phyloP scores from a whole-genome alignment of 441 rosid species.

The Sinapis alba region DNA sequence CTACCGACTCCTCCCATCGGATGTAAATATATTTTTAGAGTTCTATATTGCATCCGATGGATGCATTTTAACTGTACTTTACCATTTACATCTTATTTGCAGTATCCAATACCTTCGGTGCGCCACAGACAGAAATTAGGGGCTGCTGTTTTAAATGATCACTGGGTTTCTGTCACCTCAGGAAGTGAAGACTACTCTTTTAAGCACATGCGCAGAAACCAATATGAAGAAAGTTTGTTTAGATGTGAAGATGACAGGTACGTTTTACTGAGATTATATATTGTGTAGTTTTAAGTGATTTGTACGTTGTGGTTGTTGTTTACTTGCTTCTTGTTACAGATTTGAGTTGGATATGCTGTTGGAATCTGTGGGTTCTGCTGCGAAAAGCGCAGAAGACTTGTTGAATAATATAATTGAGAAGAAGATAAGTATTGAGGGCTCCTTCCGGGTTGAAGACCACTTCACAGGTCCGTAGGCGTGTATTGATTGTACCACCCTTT shows the following conservation, averaged over 20 bases:
- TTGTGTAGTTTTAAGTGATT: conserved; percentile 15
- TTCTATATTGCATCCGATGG: conserved; percentile 8
- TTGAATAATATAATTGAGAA: conserved; percentile 75
- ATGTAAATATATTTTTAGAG: conserved; percentile 54
- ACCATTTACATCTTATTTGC: conserved; percentile 35
- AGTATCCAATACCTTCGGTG: conserved; percentile 87
- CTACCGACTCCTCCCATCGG: conserved; percentile 89
- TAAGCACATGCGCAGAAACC: conserved; percentile 98
- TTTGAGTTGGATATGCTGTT: conserved; percentile 99
- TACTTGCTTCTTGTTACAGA: conserved; percentile 47
- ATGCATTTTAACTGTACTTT: conserved; percentile 15
- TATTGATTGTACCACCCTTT: conserved; percentile 15
- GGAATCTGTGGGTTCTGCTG: conserved; percentile 88
- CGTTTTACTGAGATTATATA: neutral
- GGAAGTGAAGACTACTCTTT: conserved; percentile 99
- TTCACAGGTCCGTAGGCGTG: conserved; percentile 63
- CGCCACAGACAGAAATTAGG: conserved; percentile 92
- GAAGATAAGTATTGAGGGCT: conserved; percentile 49
- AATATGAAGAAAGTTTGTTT: conserved; percentile 96
- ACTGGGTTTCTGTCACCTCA: conserved; percentile 99
- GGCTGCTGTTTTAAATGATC: conserved; percentile 89
- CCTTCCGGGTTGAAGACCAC: conserved; percentile 74
- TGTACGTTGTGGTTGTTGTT: conserved; percentile 11
- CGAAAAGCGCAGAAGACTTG: conserved; percentile 81
- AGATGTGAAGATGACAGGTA: conserved; percentile 99